Evolutionary conservation across 768 basidiomycete species (phyloP).

Genomic region (Imleria badia): DNA sequence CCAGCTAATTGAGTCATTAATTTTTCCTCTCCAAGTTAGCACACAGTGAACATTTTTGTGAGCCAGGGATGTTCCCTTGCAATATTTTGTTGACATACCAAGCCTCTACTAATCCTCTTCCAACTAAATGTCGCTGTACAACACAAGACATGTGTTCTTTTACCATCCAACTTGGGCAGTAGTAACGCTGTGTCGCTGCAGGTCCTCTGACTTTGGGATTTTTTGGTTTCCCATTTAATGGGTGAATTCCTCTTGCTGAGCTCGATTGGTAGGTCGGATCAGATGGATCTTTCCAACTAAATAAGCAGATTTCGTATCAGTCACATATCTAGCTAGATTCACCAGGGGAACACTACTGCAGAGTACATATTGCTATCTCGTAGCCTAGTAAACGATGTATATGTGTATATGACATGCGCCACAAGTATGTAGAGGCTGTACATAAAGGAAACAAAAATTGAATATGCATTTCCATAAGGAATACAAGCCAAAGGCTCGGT

Average conservation of each 20-base stretch:
- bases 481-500: no score
- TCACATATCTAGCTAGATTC: constrained; percentile 1
- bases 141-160: not conserved
- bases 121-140: no score
- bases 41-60: not conserved
- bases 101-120: no score
- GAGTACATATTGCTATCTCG: no score
- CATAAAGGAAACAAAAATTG: not conserved
- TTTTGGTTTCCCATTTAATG: no score
- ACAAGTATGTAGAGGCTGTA: not conserved
- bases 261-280: not conserved
- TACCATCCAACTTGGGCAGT: no score
- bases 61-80: no score
- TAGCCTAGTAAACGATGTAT: not conserved
- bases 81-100: no score
- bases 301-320: not conserved
- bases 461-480: not conserved
- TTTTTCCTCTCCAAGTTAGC: not conserved
- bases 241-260: no score
- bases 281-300: not conserved
- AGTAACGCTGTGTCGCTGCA: no score
- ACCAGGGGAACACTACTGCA: not conserved
- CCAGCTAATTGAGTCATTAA: not conserved
- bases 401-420: not conserved
- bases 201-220: no score